A percentile compares a stretch with the other conserved stretches of the same genome.
Evolutionary conservation across 257 asterid genomes (phyloP).

Genomic region (Forsythia suspensa): DNA sequence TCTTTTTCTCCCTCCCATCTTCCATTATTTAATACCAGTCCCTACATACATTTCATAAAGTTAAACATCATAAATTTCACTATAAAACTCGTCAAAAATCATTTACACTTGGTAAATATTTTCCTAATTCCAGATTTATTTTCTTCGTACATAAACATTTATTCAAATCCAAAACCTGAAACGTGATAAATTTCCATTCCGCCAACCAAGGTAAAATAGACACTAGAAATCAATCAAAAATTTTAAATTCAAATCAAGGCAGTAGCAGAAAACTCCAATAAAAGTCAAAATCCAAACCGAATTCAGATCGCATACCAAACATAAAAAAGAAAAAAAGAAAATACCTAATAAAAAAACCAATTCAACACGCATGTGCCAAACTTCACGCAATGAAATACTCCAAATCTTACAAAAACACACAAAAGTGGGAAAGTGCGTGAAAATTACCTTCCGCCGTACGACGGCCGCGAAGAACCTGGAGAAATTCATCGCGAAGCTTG

Average conservation of each 20-base stretch:
- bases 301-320: slow-evolving; percentile 12
- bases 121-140: background rate
- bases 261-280: slow-evolving; percentile 8
- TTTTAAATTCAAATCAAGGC: slow-evolving; percentile 7
- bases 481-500: slow-evolving; percentile 54
- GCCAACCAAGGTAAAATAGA: too few relatives aligned
- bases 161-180: background rate
- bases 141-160: background rate
- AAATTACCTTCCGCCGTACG: slow-evolving; percentile 60
- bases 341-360: background rate
- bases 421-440: slow-evolving; percentile 4
- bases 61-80: background rate
- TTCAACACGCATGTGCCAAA: background rate
- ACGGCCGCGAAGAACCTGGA: slow-evolving; percentile 63
- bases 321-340: background rate
- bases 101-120: background rate
- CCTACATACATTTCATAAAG: background rate
- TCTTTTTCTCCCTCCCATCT: background rate
- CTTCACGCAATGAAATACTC: background rate
- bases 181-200: background rate
- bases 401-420: background rate
- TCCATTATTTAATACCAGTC: background rate
- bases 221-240: background rate
- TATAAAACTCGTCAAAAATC: too few relatives aligned
- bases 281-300: background rate